Evolutionary conservation across 768 basidiomycete genomes (phyloP).

Genomic region (Auricularia heimuer): DNA sequence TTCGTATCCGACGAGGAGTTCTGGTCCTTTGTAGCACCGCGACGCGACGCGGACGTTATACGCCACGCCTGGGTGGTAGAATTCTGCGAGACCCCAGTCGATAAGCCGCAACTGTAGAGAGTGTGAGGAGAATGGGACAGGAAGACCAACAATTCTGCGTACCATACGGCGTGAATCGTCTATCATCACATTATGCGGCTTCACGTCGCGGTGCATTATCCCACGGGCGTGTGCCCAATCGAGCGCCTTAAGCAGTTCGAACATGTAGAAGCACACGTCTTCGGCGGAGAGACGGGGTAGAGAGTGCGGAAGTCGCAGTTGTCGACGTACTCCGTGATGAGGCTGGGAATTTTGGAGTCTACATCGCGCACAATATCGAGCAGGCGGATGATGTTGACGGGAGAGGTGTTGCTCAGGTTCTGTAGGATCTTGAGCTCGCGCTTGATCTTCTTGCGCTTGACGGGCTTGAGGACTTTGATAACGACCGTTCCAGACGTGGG

Average conservation of each 20-base stretch:
- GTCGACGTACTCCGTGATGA: constrained; percentile 61
- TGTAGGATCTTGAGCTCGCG: constrained; percentile 66
- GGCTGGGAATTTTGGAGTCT: constrained; percentile 50
- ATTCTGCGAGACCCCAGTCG: constrained; percentile 72
- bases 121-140: not conserved
- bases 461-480: constrained; percentile 67
- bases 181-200: constrained; percentile 67
- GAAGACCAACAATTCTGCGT: constrained; percentile 11
- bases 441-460: constrained; percentile 62
- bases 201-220: constrained; percentile 63
- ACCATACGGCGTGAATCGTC: constrained; percentile 54
- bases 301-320: constrained; percentile 58
- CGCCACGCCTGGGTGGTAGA: constrained; percentile 59
- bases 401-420: constrained; percentile 28
- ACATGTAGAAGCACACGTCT: constrained; percentile 59
- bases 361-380: constrained; percentile 61
- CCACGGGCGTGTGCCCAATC: constrained; percentile 65
- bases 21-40: constrained; percentile 67
- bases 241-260: constrained; percentile 59
- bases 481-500: constrained; percentile 44
- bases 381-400: constrained; percentile 50
- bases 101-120: constrained; percentile 41
- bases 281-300: constrained; percentile 47
- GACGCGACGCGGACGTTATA: constrained; percentile 67
- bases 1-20: constrained; percentile 61